Base-by-base conservation (phyloP, 2,329 filamentous ascomycete genomes). In the Alternaria gaisen region DNA sequence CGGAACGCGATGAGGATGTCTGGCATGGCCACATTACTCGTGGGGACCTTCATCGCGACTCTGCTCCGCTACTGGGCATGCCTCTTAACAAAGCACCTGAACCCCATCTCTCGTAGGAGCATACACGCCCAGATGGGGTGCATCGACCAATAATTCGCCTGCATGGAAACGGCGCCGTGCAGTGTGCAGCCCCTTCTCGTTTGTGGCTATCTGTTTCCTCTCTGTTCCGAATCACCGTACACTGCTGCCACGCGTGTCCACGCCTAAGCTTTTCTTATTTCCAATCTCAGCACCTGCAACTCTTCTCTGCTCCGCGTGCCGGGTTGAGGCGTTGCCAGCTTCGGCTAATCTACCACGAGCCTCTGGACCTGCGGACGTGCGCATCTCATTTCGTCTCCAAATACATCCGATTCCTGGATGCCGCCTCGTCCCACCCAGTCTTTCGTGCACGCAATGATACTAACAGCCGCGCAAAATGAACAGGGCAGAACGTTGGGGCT, bases 321-420 rank as follows among this genome's bases (percentile, higher is more conserved):
- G 58, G 57, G 60, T 61, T 61, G 61, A 66, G 61, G 59, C 66
- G 58, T 64, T 53, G 46, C 36, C 55, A 62, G 53, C 63, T 60
- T 67, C 65, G 65, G 63, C 61, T 63, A 64, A 63, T 63, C 41
- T 46, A 54, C 63, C 60, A 60, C 56, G 48, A 61, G 18, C 47
- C 32, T 42, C 30, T 47, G 46, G 34, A 38, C 43, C 46, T 48
- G 28, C 53, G 36, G 38, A 41, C 40, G 47, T 53, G 40, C 34
- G 18, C 53, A 28, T 30, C 32, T 57, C 56, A 41, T 38, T 50
- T 54, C 50, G 12, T 26, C 22, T 22, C 30, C 22, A 38, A 11
- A 8, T 22, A 5, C 22, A 41, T 52, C 20, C 28, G 28, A 30
- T 11, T 38, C 12, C 24, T 41, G 22, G 18, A 26, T 9, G 14